phyloP scores from a whole-genome alignment of 768 basidiomycete species.

The Cystofilobasidium capitatum region DNA sequence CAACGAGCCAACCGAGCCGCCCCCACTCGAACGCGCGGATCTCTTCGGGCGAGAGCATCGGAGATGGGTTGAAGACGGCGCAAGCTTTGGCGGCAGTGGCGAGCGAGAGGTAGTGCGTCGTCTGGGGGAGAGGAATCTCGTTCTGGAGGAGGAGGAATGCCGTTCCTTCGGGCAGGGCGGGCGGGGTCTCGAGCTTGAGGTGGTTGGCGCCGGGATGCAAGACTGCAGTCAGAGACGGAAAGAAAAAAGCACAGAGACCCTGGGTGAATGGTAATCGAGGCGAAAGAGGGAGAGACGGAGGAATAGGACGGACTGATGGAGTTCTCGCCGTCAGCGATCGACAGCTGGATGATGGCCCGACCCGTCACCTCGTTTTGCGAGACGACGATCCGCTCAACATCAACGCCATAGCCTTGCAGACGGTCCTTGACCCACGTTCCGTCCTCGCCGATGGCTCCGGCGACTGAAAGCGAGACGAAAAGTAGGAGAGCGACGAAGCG shows the following conservation, averaged over 20 bases:
- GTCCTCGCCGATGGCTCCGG: slow-evolving; percentile 24
- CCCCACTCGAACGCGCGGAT: slow-evolving; percentile 39
- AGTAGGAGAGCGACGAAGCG: slow-evolving; percentile 28
- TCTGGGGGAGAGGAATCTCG: slow-evolving; percentile 41
- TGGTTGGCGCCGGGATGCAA: slow-evolving; percentile 38
- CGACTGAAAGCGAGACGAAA: neutral
- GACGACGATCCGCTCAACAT: slow-evolving; percentile 28
- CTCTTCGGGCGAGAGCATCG: slow-evolving; percentile 38
- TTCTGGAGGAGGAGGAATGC: slow-evolving; percentile 43
- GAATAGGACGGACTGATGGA: slow-evolving; percentile 38
- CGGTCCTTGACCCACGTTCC: slow-evolving; percentile 33
- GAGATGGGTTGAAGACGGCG: slow-evolving; percentile 43
- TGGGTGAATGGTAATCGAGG: neutral
- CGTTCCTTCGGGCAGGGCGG: slow-evolving; percentile 26
- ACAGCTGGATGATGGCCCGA: slow-evolving; percentile 43
- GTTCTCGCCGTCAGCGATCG: slow-evolving; percentile 41
- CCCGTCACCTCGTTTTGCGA: slow-evolving; percentile 39
- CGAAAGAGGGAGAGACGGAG: neutral
- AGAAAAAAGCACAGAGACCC: neutral
- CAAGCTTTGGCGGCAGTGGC: slow-evolving; percentile 8
- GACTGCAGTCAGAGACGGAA: slow-evolving; percentile 28
- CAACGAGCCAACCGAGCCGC: slow-evolving; percentile 39
- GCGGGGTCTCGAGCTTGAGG: slow-evolving; percentile 25
- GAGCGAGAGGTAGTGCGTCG: slow-evolving; percentile 35
- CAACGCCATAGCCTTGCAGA: slow-evolving; percentile 36